Evolutionary conservation across 805 yeast genomes (phyloP), one percentile per base, ranked within the genome.

Genomic region (Pichia eremophila): DNA sequence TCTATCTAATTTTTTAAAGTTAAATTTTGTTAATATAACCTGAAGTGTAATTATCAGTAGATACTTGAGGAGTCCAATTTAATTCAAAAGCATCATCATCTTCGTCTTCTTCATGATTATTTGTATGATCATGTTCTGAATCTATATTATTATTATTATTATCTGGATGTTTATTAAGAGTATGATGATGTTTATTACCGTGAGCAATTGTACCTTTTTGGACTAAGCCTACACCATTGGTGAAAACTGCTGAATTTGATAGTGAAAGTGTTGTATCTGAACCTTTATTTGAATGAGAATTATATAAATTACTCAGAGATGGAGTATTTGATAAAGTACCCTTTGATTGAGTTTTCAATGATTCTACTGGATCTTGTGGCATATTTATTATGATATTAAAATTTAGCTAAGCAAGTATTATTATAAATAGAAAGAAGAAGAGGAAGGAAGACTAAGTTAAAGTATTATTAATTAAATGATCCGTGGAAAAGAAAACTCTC

Each of bases 51-150:
- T 35, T 39, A 36, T 46, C 46, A 8, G 50, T 34, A 10, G 47
- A 42, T 9, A 47, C 46, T 41, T 47, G 45, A 11, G 44, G 50
- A 14, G 32, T 41, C 50, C 50, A 47, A 27, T 47, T 47, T 14
- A 47, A 32, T 32, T 47, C 50, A 40, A 47, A 44, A 9, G 42
- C 45, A 28, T 32, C 17, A 25, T 47, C 50, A 22, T 47, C 40
- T 12, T 44, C 47, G 11, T 28, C 42, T 17, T 35, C 39, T 22
- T 22, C 25, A 22, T 22, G 25, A 19, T 40, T n/a, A 29, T 47
- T 39, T 18, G 18, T 12, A 29, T 19, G 22, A 19, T 22, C 6
- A 22, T 22, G 25, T 5, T 22, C 25, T 5, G 6, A 22, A 22
- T 22, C 25, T 5, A 1, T 5, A 22, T 22, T 5, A 5, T 22